Conservation (phyloP, 2,329 filamentous ascomycete species). For the Colletotrichum tanaceti region DNA sequence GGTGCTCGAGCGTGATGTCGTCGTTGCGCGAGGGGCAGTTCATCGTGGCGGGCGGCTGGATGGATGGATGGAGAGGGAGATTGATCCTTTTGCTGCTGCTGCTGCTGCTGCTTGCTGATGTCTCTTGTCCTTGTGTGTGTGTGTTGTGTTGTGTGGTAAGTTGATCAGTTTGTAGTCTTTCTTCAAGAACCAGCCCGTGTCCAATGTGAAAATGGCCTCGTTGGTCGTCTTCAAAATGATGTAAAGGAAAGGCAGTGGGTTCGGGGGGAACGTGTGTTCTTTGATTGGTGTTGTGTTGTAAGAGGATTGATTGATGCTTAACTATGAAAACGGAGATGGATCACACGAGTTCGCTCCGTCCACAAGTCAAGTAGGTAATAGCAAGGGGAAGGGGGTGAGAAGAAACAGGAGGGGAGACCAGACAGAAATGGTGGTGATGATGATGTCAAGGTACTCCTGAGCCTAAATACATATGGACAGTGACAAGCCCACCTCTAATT, state of each 20-base stretch:
- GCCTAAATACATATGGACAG: conserved; percentile 11
- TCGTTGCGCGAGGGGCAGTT: conserved; percentile 68
- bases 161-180: no score
- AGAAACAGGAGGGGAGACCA: no score
- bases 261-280: not conserved
- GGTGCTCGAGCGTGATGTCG: conserved; percentile 59
- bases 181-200: no score
- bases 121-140: not conserved
- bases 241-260: not conserved
- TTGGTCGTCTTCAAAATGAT: no score
- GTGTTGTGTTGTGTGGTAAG: not conserved
- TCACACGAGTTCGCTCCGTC: no score
- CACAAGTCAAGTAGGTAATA: no score
- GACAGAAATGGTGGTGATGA: no score
- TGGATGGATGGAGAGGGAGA: not conserved
- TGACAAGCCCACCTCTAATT: conserved; percentile 1
- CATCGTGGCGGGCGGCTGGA: conserved; percentile 54
- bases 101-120: not conserved
- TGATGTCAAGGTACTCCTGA: conserved; percentile 32
- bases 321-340: conserved; percentile 12
- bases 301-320: conserved; percentile 2
- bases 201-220: no score
- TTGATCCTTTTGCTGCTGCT: no score
- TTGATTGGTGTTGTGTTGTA: conserved; percentile 7
- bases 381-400: no score